These are phyloP conservation scores for Penicillium psychrosexuale DNA, from an alignment of 2,329 filamentous ascomycete species.

Conservation along the genomic window DNA sequence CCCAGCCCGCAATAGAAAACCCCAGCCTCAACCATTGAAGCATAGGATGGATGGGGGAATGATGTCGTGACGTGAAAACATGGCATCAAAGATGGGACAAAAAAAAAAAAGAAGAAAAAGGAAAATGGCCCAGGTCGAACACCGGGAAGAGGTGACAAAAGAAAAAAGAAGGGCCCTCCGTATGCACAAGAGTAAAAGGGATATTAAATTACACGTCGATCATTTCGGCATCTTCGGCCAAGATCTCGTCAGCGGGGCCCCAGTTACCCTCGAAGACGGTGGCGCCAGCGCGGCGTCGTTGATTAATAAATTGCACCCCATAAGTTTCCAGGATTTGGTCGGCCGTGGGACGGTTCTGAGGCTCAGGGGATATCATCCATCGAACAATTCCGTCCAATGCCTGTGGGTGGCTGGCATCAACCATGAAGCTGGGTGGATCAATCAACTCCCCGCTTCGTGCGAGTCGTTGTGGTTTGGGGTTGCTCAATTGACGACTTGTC, in stretches of 20 bases:
- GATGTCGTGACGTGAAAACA: conserved; percentile 20
- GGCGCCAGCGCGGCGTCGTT: conserved; percentile 77
- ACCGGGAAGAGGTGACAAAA: conserved; percentile 19
- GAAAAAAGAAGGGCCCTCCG: conserved; percentile 26
- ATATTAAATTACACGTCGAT: conserved; percentile 53
- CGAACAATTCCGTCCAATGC: conserved; percentile 80
- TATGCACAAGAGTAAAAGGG: conserved; percentile 31
- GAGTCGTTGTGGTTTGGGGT: conserved; percentile 26
- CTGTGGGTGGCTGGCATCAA: conserved; percentile 65
- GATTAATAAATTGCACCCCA: conserved; percentile 75
- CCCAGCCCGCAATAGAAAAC: conserved; percentile 6
- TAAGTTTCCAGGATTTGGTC: conserved; percentile 69
- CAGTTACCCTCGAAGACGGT: conserved; percentile 95
- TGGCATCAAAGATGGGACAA: conserved; percentile 19
- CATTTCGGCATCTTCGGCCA: conserved; percentile 60
- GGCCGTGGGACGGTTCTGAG: conserved; percentile 68
- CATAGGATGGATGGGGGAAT: conserved; percentile 2
- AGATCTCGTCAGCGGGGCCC: conserved; percentile 70
- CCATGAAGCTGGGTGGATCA: conserved; percentile 82
- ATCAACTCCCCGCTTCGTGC: conserved; percentile 57
- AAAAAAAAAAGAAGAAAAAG: conserved; percentile 17
- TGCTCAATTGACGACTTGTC: conserved; percentile 24
- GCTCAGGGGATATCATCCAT: conserved; percentile 81
- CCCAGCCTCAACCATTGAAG: conserved; percentile 15
- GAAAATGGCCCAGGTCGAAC: conserved; percentile 21